phyloP scores from a whole-genome alignment of 441 rosid genomes.

The Eutrema salsugineum region DNA sequence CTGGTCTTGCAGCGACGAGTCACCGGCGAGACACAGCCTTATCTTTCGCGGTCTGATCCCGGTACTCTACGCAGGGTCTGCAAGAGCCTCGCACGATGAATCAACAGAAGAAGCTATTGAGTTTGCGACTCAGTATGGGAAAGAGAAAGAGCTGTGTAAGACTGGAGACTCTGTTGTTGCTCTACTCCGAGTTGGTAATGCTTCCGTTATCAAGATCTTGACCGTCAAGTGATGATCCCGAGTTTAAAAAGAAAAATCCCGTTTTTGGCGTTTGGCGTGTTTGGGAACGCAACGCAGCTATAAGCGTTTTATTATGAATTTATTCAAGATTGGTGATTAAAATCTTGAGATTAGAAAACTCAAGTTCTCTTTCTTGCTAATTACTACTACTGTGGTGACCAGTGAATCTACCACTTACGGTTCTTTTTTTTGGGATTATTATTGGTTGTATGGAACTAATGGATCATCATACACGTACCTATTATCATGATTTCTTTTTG shows the following conservation, averaged over 20 bases:
- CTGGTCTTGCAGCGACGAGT: slow-evolving; percentile 88
- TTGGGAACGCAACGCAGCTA: slow-evolving; percentile 5
- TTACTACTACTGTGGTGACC: slow-evolving; percentile 9
- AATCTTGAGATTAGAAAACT: slow-evolving; percentile 31
- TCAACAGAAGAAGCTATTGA: slow-evolving; percentile 85
- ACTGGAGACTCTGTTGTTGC: slow-evolving; percentile 84
- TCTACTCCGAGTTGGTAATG: slow-evolving; percentile 79
- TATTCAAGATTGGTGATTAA: slow-evolving; percentile 29
- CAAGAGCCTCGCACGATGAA: slow-evolving; percentile 80
- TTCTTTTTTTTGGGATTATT: not conserved
- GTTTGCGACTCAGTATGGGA: slow-evolving; percentile 64
- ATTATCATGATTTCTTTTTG: not conserved
- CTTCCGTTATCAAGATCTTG: slow-evolving; percentile 89
- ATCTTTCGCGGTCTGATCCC: slow-evolving; percentile 80
- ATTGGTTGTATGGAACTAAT: slow-evolving; percentile 20
- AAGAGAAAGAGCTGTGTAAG: slow-evolving; percentile 65
- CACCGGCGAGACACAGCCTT: slow-evolving; percentile 93
- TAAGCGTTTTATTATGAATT: slow-evolving; percentile 1
- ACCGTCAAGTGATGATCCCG: slow-evolving; percentile 53
- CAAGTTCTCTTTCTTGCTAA: slow-evolving; percentile 22
- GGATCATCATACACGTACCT: slow-evolving; percentile 18
- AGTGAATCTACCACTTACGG: slow-evolving; percentile 27
- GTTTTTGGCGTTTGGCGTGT: slow-evolving; percentile 29
- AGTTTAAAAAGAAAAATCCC: not conserved
- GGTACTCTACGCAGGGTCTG: slow-evolving; percentile 74